Percentiles rank a stretch among this genome's conserved stretches.
Evolutionary conservation across 73 alveolate genomes (phyloP).

Genomic region (Uronychia setigera): DNA sequence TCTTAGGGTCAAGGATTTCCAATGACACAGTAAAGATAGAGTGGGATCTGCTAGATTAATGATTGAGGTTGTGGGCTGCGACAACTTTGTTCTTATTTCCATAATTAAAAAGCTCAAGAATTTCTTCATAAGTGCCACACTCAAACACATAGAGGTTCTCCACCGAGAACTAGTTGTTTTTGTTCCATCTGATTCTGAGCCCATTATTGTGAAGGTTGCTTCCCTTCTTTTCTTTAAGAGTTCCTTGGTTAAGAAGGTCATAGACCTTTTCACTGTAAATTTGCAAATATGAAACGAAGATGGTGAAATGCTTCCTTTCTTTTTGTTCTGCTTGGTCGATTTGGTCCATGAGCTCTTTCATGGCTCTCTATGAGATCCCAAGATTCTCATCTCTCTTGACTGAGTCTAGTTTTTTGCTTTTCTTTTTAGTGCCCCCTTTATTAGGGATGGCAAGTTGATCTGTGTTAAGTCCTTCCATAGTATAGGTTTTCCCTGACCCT

Average conservation of each 20-base stretch:
- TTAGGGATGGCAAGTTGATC: too few relatives aligned
- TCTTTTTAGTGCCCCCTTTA: too few relatives aligned
- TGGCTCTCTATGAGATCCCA: too few relatives aligned
- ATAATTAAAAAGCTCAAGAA: conserved; percentile 15
- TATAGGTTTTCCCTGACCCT: too few relatives aligned
- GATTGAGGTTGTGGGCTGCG: conserved; percentile 41
- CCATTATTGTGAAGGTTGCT: conserved; percentile 20
- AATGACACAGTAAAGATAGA: conserved; percentile 37
- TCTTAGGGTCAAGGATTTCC: conserved; percentile 14
- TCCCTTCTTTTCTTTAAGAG: conserved; percentile 23
- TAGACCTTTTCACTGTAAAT: conserved; percentile 65
- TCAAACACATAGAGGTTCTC: conserved; percentile 54
- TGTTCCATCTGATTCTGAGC: conserved; percentile 69
- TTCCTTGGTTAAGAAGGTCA: conserved; percentile 42
- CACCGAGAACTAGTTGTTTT: conserved; percentile 40
- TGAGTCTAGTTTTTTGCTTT: too few relatives aligned
- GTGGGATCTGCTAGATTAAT: conserved; percentile 26
- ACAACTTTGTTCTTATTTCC: conserved; percentile 30
- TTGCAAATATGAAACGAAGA: conserved; percentile 52
- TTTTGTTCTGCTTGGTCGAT: too few relatives aligned
- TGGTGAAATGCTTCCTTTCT: conserved; percentile 53
- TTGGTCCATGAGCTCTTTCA: too few relatives aligned
- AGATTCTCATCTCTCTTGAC: too few relatives aligned
- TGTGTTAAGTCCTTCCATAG: too few relatives aligned
- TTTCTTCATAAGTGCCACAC: conserved; percentile 32